Conservation (phyloP, 1,139 yeast genomes). For the Diutina mesorugosa region DNA sequence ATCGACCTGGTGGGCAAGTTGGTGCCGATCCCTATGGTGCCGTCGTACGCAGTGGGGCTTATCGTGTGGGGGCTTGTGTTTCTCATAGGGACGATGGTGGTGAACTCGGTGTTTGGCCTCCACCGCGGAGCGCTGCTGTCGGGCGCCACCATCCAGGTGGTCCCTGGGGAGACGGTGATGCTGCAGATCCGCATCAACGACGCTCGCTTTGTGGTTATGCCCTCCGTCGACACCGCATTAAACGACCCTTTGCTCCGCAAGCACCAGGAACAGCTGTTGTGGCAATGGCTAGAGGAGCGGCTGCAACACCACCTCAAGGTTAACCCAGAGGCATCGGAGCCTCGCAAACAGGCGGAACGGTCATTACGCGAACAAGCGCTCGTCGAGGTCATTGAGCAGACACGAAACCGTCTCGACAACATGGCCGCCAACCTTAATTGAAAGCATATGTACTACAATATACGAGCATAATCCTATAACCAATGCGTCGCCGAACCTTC, state of each 20-base stretch:
- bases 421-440: background rate
- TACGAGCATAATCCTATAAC: background rate
- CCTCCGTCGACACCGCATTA: background rate
- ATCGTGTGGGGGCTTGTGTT: background rate
- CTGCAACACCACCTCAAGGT: background rate
- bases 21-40: slow-evolving; percentile 2
- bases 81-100: background rate
- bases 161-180: background rate
- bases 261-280: background rate
- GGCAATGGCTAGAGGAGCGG: background rate
- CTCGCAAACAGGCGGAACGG: background rate
- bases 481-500: background rate
- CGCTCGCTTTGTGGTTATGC: background rate
- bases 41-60: background rate
- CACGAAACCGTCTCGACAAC: background rate
- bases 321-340: background rate
- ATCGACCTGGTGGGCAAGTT: background rate
- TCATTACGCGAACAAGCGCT: background rate
- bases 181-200: background rate
- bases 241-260: background rate
- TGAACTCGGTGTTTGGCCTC: background rate
- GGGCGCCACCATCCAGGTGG: background rate
- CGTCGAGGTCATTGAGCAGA: background rate
- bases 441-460: background rate
- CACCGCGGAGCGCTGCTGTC: background rate